Conservation (phyloP, 495 filamentous ascomycete species). For the Annulohypoxylon nitens region DNA sequence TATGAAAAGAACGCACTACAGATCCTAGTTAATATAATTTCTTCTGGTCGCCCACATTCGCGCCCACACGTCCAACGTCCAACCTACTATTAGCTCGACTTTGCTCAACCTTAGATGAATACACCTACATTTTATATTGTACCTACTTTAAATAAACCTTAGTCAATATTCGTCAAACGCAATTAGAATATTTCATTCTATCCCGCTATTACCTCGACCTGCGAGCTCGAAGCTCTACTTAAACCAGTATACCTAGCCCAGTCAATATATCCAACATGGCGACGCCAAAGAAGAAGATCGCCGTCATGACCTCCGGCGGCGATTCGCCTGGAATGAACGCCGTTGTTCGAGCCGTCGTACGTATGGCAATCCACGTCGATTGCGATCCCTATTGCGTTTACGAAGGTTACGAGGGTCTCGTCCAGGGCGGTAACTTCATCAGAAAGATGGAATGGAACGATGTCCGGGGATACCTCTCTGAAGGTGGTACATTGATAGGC, state of each 20-base stretch:
- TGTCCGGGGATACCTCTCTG: slow-evolving; percentile 92
- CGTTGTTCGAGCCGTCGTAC: slow-evolving; percentile 91
- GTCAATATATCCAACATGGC: slow-evolving; percentile 51
- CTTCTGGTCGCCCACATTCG: slow-evolving; percentile 16
- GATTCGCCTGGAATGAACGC: slow-evolving; percentile 99
- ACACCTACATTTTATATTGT: neutral
- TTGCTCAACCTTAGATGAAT: slow-evolving; percentile 6
- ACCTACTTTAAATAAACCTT: slow-evolving; percentile 9
- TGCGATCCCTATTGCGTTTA: slow-evolving; percentile 92
- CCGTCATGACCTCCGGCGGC: slow-evolving; percentile 95
- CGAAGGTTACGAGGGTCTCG: slow-evolving; percentile 97
- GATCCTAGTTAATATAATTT: slow-evolving; percentile 12
- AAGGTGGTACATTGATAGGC: slow-evolving; percentile 96
- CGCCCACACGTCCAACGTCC: neutral
- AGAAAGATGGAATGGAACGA: slow-evolving; percentile 91
- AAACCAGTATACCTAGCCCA: neutral
- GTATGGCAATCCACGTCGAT: slow-evolving; percentile 86
- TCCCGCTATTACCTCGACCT: neutral
- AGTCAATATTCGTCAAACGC: neutral
- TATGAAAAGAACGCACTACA: slow-evolving; percentile 39
- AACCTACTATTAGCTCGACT: neutral
- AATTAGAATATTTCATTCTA: neutral
- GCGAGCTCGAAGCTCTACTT: neutral
- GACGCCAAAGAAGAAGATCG: slow-evolving; percentile 79
- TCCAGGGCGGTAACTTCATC: slow-evolving; percentile 89